These are phyloP conservation scores for Nannochloris sp. DNA, from an alignment of 139 green algal species.

Conservation along the genomic window DNA sequence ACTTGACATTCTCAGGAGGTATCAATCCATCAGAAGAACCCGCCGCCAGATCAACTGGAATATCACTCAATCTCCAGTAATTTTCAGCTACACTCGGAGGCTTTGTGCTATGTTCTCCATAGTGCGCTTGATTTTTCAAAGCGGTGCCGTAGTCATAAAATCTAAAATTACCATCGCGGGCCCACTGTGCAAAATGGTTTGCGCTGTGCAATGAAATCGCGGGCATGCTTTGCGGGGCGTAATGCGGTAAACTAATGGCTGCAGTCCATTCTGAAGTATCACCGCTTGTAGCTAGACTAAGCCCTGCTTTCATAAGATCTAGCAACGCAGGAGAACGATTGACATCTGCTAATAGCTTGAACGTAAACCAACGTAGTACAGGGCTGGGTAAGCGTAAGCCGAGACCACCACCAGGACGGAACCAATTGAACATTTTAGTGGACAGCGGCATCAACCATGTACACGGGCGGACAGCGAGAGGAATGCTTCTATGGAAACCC, in stretches of 20 bases:
- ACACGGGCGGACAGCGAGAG: conserved; percentile 1
- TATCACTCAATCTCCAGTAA: conserved; percentile 56
- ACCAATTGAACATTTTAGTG: conserved; percentile 1
- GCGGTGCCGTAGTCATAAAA: conserved; percentile 80
- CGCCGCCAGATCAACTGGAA: conserved; percentile 83
- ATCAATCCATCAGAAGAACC: conserved; percentile 77
- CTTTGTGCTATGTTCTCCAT: conserved; percentile 37
- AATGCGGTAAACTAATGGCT: conserved; percentile 84
- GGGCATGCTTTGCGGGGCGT: conserved; percentile 75
- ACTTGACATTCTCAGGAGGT: conserved; percentile 40
- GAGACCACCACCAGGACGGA: conserved; percentile 1
- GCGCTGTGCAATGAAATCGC: conserved; percentile 60
- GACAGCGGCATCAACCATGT: conserved; percentile 6
- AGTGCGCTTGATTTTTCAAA: conserved; percentile 50
- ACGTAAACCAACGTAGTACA: conserved; percentile 48
- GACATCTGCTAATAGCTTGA: conserved; percentile 51
- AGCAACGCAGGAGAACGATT: conserved; percentile 52
- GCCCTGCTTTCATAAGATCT: conserved; percentile 24
- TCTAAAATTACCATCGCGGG: conserved; percentile 43
- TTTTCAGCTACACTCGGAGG: conserved; percentile 64
- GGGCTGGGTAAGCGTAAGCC: conserved; percentile 62
- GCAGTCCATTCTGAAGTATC: conserved; percentile 78
- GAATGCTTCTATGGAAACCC: conserved; percentile 54
- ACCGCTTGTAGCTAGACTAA: conserved; percentile 35
- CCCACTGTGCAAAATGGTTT: conserved; percentile 40